phyloP scores from a whole-genome alignment of 805 yeast genomes.

The Sporopachydermia lactativora region DNA sequence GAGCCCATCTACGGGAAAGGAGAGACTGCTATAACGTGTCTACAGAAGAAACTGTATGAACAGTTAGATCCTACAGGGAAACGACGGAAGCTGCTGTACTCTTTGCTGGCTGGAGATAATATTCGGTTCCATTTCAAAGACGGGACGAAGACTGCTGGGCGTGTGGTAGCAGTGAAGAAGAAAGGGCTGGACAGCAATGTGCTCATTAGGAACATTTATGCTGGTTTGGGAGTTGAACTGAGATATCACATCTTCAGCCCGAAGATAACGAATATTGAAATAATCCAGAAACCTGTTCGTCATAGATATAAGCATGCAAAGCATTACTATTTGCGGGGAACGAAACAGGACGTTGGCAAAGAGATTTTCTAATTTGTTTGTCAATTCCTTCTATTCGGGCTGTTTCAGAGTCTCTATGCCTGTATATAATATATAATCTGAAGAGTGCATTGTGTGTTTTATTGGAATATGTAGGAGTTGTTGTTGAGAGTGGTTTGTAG shows the following conservation, averaged over 20 bases:
- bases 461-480: too few species aligned
- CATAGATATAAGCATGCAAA: slow-evolving; percentile 62
- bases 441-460: too few species aligned
- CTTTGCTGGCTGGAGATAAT: slow-evolving; percentile 62
- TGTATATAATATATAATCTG: too few species aligned
- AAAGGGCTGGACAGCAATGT: slow-evolving; percentile 59
- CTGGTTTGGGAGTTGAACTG: slow-evolving; percentile 75
- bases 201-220: slow-evolving; percentile 69
- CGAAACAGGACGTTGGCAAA: slow-evolving; percentile 47
- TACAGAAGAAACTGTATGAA: background rate
- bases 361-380: slow-evolving; percentile 1
- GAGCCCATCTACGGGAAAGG: slow-evolving; percentile 1
- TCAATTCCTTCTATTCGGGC: too few species aligned
- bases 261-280: slow-evolving; percentile 58
- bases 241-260: slow-evolving; percentile 77
- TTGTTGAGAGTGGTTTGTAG: too few species aligned
- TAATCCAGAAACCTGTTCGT: slow-evolving; percentile 57
- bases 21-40: background rate
- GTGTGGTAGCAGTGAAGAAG: slow-evolving; percentile 63
- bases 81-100: background rate
- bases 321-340: slow-evolving; percentile 79
- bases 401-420: too few species aligned
- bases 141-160: slow-evolving; percentile 53
- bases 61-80: slow-evolving; percentile 1
- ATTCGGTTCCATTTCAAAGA: slow-evolving; percentile 59